Evolutionary conservation across 371 early-diverging fungal species (phyloP).

Genomic region (Syncephalastrum monosporum): DNA sequence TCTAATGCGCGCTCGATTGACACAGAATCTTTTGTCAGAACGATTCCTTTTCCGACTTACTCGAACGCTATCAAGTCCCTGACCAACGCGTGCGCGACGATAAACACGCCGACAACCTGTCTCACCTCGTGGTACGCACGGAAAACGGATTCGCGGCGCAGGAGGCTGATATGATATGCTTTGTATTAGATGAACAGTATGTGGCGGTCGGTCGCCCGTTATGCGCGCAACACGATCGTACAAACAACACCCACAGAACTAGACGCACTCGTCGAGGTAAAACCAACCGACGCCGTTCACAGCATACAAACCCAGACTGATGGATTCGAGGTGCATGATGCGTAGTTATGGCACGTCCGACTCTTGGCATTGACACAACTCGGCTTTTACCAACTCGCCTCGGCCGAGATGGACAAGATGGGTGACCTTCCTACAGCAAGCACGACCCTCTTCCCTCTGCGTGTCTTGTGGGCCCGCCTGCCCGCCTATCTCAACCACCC

Average conservation of each 20-base stretch:
- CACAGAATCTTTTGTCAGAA: slow-evolving; percentile 24
- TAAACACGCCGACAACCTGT: slow-evolving; percentile 34
- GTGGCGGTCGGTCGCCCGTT: slow-evolving; percentile 60
- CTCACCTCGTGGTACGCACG: slow-evolving; percentile 32
- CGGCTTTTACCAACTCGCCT: slow-evolving; percentile 57
- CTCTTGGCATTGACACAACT: slow-evolving; percentile 53
- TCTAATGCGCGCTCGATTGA: background rate
- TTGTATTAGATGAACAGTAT: slow-evolving; percentile 50
- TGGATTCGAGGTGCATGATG: background rate
- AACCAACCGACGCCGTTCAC: background rate
- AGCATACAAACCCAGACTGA: background rate
- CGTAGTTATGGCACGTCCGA: slow-evolving; percentile 57
- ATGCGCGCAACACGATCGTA: slow-evolving; percentile 53
- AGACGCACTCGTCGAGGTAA: slow-evolving; percentile 30
- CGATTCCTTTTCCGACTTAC: slow-evolving; percentile 53
- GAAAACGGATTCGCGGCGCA: background rate
- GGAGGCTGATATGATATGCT: background rate
- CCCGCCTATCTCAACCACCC: slow-evolving; percentile 53
- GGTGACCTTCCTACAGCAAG: slow-evolving; percentile 52
- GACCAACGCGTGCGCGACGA: slow-evolving; percentile 39
- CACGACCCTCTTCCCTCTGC: slow-evolving; percentile 57
- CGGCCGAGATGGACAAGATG: slow-evolving; percentile 60
- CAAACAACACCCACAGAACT: slow-evolving; percentile 38
- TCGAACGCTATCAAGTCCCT: slow-evolving; percentile 52
- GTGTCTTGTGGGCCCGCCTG: slow-evolving; percentile 50